These are phyloP conservation scores for Sugiyamaella smithiae DNA, from an alignment of 805 yeast species.

Conservation along the genomic window DNA sequence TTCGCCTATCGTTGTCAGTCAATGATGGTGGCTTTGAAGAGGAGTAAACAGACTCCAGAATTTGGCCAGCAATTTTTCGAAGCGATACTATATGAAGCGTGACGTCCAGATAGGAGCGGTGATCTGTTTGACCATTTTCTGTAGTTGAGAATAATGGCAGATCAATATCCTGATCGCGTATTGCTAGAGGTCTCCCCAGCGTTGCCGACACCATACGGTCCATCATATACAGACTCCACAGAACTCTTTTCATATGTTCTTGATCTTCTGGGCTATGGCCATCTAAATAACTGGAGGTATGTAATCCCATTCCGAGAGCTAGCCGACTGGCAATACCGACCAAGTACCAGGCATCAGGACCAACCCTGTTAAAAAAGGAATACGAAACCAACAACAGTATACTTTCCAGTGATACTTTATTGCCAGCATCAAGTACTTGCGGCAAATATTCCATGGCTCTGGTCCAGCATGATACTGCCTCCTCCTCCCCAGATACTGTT, in stretches of 20 bases:
- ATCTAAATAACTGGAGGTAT: slow-evolving; percentile 32
- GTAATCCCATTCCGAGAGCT: slow-evolving; percentile 46
- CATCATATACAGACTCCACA: slow-evolving; percentile 29
- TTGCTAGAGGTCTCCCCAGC: slow-evolving; percentile 48
- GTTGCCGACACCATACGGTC: slow-evolving; percentile 45
- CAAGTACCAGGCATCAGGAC: slow-evolving; percentile 51
- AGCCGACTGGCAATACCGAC: slow-evolving; percentile 48
- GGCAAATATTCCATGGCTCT: slow-evolving; percentile 43
- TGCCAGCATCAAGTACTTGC: slow-evolving; percentile 40
- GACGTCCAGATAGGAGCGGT: slow-evolving; percentile 15
- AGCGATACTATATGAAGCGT: slow-evolving; percentile 38
- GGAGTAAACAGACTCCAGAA: slow-evolving; percentile 47
- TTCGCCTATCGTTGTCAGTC: slow-evolving; percentile 32
- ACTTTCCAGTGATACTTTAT: slow-evolving; percentile 41
- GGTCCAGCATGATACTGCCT: slow-evolving; percentile 41
- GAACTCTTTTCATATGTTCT: slow-evolving; percentile 26
- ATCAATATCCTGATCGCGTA: slow-evolving; percentile 51
- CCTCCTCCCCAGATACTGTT: slow-evolving; percentile 22
- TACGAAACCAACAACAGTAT: slow-evolving; percentile 47
- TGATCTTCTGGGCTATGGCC: slow-evolving; percentile 19
- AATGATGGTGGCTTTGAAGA: slow-evolving; percentile 33
- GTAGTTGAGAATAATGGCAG: not conserved
- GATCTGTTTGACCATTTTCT: not conserved
- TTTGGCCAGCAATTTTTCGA: slow-evolving; percentile 47
- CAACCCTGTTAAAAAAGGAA: slow-evolving; percentile 50